phyloP scores from a whole-genome alignment of 164 flowering plant genomes.

The Platanus orientalis region DNA sequence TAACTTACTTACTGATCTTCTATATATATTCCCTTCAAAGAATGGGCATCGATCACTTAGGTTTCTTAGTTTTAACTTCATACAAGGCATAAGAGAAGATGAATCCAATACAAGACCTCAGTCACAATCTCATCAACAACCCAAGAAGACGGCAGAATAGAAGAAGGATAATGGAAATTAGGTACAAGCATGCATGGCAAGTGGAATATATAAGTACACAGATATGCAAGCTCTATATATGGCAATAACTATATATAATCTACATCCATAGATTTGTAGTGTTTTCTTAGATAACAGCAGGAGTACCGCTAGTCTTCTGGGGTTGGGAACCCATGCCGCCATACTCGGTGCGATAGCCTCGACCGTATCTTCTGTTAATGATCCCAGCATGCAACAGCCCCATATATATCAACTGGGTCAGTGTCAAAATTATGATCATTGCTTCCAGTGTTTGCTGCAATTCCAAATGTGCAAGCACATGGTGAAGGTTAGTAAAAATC shows the following conservation, averaged over 20 bases:
- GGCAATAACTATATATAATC: no score
- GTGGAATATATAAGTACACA: no score
- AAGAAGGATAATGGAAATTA: no score
- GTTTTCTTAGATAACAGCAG: neutral
- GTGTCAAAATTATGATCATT: conserved; percentile 30
- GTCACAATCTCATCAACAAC: no score
- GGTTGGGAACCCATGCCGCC: conserved; percentile 4
- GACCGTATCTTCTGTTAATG: conserved; percentile 24
- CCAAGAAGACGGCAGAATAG: no score
- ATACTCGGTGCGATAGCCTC: no score
- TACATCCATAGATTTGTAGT: no score
- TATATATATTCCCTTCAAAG: conserved; percentile 29
- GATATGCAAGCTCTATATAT: no score
- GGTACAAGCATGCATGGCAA: no score
- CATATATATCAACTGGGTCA: conserved; percentile 40
- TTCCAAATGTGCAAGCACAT: no score
- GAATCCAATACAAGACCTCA: neutral
- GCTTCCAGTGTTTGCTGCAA: conserved; percentile 57
- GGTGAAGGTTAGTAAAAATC: neutral
- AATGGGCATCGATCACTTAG: conserved; percentile 58
- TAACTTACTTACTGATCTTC: no score
- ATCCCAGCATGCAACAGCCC: conserved; percentile 42
- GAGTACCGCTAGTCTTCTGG: neutral
- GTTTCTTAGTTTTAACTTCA: conserved; percentile 44
- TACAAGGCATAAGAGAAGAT: conserved; percentile 4